Evolutionary conservation across 495 filamentous ascomycete species (phyloP).

Genomic region (Tuber melanosporum): DNA sequence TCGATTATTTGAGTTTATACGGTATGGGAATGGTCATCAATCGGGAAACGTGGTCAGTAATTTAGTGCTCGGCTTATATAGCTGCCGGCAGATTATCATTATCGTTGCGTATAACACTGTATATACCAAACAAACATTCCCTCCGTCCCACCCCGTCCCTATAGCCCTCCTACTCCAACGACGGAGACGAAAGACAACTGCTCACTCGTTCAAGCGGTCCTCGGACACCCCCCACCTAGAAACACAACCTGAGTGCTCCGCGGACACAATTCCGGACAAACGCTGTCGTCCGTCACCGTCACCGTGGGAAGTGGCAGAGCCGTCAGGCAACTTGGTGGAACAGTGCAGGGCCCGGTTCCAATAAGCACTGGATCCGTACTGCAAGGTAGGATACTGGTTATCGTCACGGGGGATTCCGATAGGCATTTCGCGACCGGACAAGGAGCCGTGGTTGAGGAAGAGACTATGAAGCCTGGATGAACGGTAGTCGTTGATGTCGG

Average conservation of each 20-base stretch:
- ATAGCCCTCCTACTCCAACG: background rate
- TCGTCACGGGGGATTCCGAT: background rate
- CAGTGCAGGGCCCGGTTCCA: slow-evolving; percentile 17
- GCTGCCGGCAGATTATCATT: background rate
- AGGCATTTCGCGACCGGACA: slow-evolving; percentile 22
- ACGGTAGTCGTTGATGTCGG: slow-evolving; percentile 20
- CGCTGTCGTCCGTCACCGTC: background rate
- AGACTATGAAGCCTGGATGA: slow-evolving; percentile 13
- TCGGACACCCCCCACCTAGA: slow-evolving; percentile 18
- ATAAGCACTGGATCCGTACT: slow-evolving; percentile 11
- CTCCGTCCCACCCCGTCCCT: background rate
- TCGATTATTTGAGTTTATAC: too few relatives aligned
- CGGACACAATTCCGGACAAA: slow-evolving; percentile 17
- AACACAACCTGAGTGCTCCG: slow-evolving; percentile 4
- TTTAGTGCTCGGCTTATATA: background rate
- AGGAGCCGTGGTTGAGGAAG: background rate
- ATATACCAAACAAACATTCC: background rate
- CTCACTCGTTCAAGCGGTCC: slow-evolving; percentile 5
- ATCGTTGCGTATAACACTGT: background rate
- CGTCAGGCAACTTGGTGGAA: slow-evolving; percentile 23
- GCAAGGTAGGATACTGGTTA: slow-evolving; percentile 26
- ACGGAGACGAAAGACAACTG: background rate
- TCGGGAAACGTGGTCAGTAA: background rate
- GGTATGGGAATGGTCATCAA: background rate
- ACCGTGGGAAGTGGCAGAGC: slow-evolving; percentile 2